Evolutionary conservation across 2,329 filamentous ascomycete genomes (phyloP), one percentile per base, ranked within the genome.

Genomic region (Stagonosporopsis tanaceti): DNA sequence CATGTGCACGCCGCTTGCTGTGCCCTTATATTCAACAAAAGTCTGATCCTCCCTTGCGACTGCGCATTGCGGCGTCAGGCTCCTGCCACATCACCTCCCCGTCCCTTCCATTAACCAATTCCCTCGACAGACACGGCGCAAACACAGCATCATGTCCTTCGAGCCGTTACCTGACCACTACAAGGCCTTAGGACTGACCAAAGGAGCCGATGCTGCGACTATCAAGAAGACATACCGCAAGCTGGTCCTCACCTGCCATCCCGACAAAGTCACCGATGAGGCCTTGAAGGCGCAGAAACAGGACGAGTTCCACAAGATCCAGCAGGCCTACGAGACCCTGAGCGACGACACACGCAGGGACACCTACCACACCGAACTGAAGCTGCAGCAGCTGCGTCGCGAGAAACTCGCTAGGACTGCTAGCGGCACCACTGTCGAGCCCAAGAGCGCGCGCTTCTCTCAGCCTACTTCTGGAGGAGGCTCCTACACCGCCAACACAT

Each of bases 321-420:
- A 97, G 76, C 87, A 93, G 68, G 93, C 95, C 47, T 99, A 97
- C 78, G 95, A 98, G 77, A 82, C 95, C 28, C 85, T 99, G 59
- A 91, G 87, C 70, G 89, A 97, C 72, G 90, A 94, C 27, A 82
- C 80, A 6, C 87, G 89, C 72, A 84, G 92, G 58, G 78, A 81
- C 57, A 87, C 88, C 65, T 97, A 97, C 76, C 92, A 98, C 77
- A 87, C 92, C 50, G 85, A 89, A 72, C 82, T 89, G 60, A 87
- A 83, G 68, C 76, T 93, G 61, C 86, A 85, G 47, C 86, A 89
- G 72, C 78, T 92, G 68, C 84, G 84, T 72, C 86, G 78, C 61
- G 82, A 87, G 64, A 77, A 80, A 59, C 76, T 81, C 67, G 74
- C 77, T 64, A 85, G 76, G 53, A 55, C 62, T 47, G 63, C 61